Evolutionary conservation across 2,329 filamentous ascomycete species (phyloP), one percentile per base, ranked within the genome.

Genomic region (Exophiala mesophila): DNA sequence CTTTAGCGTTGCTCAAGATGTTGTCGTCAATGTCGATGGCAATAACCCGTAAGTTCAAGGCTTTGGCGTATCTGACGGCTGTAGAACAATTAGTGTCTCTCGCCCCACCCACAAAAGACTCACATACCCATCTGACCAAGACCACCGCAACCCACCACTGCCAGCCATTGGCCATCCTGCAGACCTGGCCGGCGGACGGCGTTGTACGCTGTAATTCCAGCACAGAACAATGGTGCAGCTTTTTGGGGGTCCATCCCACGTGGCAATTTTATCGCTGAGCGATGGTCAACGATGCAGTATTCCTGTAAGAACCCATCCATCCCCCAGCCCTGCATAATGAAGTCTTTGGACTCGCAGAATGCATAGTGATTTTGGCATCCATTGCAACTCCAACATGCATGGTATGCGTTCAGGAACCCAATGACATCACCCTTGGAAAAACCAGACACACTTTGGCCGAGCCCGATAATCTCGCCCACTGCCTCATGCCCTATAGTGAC

Each of bases 1-100:
- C 59, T 37, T 57, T 64, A 6, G 61, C 59, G 45, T 64, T 59
- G 15, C 61, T 57, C 1, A 70, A 62, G 39, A 65, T 66, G 2
- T 57, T 57, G 39, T 72, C 64, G 35, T 66, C 66, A 33, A 41
- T 41, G 19, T 36, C 39, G 9, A 41, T 17, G 12, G 30, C 39
- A 15, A 41, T 23, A 6, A 36, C 16, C 5, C 15, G n/a, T 2
- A 36, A 16, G 3, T 28, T 51, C 33, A 55, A 28, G 1, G 51
- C 51, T 30, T 56, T 57, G 3, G 53, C 53, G 41, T 68, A 56
- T 32, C 55, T 53, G 10, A 53, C 44, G 2, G 49, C 32, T 34
- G 15, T 19, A 9, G 17, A 19, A 26, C 12, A 12, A n/a, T 34
- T 19, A 34, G 32, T 17, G n/a, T n/a, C n/a, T n/a, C n/a, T n/a